These are phyloP conservation scores for Monilinia vaccinii-corymbosi DNA, from an alignment of 2,329 filamentous ascomycete species.

Conservation along the genomic window DNA sequence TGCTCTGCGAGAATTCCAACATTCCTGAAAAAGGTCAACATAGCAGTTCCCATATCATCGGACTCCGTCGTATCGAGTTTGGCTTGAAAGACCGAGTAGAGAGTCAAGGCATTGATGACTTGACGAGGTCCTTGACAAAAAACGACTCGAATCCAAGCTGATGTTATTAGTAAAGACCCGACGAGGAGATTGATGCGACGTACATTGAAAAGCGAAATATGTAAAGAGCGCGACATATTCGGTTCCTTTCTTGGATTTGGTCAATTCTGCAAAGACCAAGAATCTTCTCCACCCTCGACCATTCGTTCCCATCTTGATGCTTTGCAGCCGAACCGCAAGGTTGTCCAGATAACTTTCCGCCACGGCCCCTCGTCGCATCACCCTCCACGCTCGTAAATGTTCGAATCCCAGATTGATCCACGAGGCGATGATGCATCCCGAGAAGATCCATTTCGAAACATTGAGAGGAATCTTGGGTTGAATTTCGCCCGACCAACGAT, in stretches of 20 bases:
- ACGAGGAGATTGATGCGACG: constrained; percentile 23
- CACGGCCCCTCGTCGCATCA: constrained; percentile 77
- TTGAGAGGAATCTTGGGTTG: constrained; percentile 67
- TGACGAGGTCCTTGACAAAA: constrained; percentile 89
- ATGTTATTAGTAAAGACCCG: constrained; percentile 11
- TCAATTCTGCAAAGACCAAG: constrained; percentile 62
- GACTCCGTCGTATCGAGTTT: constrained; percentile 55
- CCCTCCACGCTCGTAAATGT: constrained; percentile 67
- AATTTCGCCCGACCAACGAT: constrained; percentile 80
- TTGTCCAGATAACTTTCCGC: constrained; percentile 88
- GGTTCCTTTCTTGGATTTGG: constrained; percentile 62
- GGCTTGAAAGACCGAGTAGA: constrained; percentile 73
- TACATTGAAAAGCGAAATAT: constrained; percentile 59
- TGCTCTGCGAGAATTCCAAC: constrained; percentile 62
- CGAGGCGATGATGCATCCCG: constrained; percentile 82
- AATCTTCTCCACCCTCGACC: constrained; percentile 80
- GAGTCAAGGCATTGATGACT: constrained; percentile 79
- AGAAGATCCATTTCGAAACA: constrained; percentile 91
- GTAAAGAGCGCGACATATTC: constrained; percentile 65
- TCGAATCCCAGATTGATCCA: constrained; percentile 75
- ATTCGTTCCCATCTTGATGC: constrained; percentile 58
- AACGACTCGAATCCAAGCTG: constrained; percentile 80
- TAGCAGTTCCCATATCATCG: constrained; percentile 48
- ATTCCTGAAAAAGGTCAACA: constrained; percentile 77
- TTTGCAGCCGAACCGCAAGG: constrained; percentile 76